A percentile compares a stretch with the other conserved stretches of the same genome.
These are phyloP conservation scores for Boletus huronensis DNA, from an alignment of 768 basidiomycete species.

Conservation along the genomic window DNA sequence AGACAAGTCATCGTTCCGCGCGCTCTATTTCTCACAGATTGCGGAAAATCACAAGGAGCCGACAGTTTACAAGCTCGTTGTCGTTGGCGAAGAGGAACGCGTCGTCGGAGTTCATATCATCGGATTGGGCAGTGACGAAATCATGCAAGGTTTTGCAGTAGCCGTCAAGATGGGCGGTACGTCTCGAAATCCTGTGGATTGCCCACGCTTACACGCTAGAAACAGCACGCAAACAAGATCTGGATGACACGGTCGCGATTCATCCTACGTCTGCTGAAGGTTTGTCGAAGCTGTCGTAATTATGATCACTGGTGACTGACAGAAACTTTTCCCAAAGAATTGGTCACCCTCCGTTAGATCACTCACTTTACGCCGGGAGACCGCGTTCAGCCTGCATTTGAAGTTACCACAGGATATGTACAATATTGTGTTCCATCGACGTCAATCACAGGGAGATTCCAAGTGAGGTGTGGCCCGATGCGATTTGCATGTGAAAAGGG, in stretches of 20 bases:
- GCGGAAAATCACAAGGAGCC: slow-evolving; percentile 92
- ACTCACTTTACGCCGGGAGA: background rate
- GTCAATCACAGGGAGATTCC: background rate
- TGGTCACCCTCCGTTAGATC: slow-evolving; percentile 51
- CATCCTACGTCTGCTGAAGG: slow-evolving; percentile 87
- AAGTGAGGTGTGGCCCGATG: background rate
- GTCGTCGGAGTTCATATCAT: slow-evolving; percentile 96
- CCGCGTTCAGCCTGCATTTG: background rate
- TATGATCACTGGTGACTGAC: slow-evolving; percentile 15
- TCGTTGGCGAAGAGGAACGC: slow-evolving; percentile 84
- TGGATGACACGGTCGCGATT: slow-evolving; percentile 89
- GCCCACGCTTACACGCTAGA: slow-evolving; percentile 4
- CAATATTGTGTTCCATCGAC: background rate
- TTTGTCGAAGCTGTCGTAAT: slow-evolving; percentile 32
- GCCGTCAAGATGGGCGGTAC: slow-evolving; percentile 91
- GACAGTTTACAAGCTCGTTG: slow-evolving; percentile 88
- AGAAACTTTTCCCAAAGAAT: slow-evolving; percentile 35
- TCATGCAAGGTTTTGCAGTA: slow-evolving; percentile 94
- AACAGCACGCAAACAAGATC: slow-evolving; percentile 68
- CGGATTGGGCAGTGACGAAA: slow-evolving; percentile 89
- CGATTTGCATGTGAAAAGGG: background rate
- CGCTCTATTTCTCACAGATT: slow-evolving; percentile 91
- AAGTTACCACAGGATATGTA: background rate
- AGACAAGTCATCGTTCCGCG: slow-evolving; percentile 80
- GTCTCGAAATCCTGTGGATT: slow-evolving; percentile 12